phyloP scores from a whole-genome alignment of 2,329 filamentous ascomycete species.

The Hymenoscyphus repandus region DNA sequence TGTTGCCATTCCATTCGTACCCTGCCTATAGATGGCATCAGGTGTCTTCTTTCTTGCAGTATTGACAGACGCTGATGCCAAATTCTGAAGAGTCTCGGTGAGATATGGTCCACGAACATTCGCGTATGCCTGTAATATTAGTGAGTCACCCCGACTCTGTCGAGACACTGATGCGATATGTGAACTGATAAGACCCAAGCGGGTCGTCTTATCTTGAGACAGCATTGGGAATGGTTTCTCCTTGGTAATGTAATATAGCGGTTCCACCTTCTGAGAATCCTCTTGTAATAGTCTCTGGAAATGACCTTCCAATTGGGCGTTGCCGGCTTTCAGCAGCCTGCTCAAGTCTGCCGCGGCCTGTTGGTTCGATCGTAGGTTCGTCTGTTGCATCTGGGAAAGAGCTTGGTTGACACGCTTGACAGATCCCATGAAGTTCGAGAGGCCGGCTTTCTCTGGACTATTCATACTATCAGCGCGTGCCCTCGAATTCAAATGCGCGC shows the following conservation, averaged over 20 bases:
- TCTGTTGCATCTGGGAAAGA: slow-evolving; percentile 76
- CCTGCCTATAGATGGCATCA: slow-evolving; percentile 79
- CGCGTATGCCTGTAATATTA: slow-evolving; percentile 76
- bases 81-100: slow-evolving; percentile 73
- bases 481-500: background rate
- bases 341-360: slow-evolving; percentile 78
- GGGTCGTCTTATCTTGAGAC: slow-evolving; percentile 68
- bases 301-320: slow-evolving; percentile 75
- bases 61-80: slow-evolving; percentile 81
- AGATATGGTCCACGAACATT: slow-evolving; percentile 85
- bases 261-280: slow-evolving; percentile 76
- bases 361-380: slow-evolving; percentile 90
- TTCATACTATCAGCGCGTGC: slow-evolving; percentile 19
- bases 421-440: slow-evolving; percentile 81
- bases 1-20: slow-evolving; percentile 84
- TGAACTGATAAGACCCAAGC: slow-evolving; percentile 72
- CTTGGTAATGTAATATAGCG: slow-evolving; percentile 89
- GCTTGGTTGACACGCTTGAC: slow-evolving; percentile 84
- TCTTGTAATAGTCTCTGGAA: slow-evolving; percentile 77
- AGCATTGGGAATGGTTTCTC: slow-evolving; percentile 78
- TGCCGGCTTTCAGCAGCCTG: slow-evolving; percentile 71
- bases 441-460: slow-evolving; percentile 72
- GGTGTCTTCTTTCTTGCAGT: slow-evolving; percentile 72
- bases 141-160: slow-evolving; percentile 52
- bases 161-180: slow-evolving; percentile 62